These are phyloP conservation scores for Thelonectria blattea DNA, from an alignment of 2,329 filamentous ascomycete genomes.

Conservation along the genomic window DNA sequence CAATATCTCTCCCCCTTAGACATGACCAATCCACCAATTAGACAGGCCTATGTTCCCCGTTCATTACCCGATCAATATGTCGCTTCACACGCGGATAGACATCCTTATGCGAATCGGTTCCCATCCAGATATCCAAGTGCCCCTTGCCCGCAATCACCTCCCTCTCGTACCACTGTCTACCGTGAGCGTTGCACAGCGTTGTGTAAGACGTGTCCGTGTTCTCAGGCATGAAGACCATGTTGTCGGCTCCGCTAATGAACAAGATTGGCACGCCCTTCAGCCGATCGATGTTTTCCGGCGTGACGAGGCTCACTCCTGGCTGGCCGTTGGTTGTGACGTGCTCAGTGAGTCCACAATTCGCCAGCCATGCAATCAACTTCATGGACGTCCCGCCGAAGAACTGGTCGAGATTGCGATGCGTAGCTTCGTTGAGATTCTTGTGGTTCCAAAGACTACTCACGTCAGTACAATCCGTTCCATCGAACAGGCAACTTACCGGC, in stretches of 20 bases:
- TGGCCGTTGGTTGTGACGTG: conserved; percentile 60
- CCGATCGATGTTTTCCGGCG: conserved; percentile 54
- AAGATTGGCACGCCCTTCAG: conserved; percentile 61
- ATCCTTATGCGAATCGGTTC: conserved; percentile 25
- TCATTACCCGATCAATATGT: conserved; percentile 17
- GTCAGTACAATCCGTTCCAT: too few relatives aligned
- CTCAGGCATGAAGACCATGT: conserved; percentile 32
- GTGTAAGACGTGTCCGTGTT: conserved; percentile 36
- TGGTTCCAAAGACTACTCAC: conserved; percentile 60
- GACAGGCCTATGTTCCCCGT: neutral
- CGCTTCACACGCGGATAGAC: conserved; percentile 31
- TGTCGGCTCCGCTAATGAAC: conserved; percentile 28
- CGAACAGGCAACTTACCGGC: conserved; percentile 45
- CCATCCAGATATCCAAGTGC: conserved; percentile 39
- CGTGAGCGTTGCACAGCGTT: conserved; percentile 29
- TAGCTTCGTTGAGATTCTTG: conserved; percentile 68
- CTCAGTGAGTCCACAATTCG: conserved; percentile 59
- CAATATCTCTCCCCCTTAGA: too few relatives aligned
- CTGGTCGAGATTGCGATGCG: conserved; percentile 65
- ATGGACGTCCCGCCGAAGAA: conserved; percentile 67
- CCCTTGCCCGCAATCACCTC: conserved; percentile 34
- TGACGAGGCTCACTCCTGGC: conserved; percentile 54
- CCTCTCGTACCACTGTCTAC: conserved; percentile 34
- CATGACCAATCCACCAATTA: too few relatives aligned
- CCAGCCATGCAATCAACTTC: conserved; percentile 61